Evolutionary conservation across 2,329 filamentous ascomycete species (phyloP).

Genomic region (Didymella keratinophila): DNA sequence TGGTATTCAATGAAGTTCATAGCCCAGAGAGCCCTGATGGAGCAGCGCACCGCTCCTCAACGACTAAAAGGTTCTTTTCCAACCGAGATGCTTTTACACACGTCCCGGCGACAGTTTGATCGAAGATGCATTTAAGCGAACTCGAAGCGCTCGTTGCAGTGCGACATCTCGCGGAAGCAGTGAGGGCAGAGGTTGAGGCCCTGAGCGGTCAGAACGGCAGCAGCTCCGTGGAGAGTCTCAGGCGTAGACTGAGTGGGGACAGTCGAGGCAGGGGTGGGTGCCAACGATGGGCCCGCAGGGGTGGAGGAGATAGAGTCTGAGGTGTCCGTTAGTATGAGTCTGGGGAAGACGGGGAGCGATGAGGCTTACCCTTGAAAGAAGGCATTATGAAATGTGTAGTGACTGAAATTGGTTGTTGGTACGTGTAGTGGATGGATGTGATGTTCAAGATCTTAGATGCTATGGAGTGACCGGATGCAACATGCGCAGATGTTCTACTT

Average conservation of each 20-base stretch:
- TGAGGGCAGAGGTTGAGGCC: constrained; percentile 39
- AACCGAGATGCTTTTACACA: not conserved
- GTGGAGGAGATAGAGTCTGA: constrained; percentile 38
- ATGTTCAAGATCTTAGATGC: constrained; percentile 2
- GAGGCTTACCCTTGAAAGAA: constrained; percentile 30
- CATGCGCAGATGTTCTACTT: constrained; percentile 19
- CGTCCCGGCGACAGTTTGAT: not conserved
- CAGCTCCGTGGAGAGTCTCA: constrained; percentile 35
- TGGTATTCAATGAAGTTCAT: constrained; percentile 14
- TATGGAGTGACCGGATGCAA: constrained; percentile 6
- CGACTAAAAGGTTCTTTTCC: constrained; percentile 3
- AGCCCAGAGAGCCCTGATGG: constrained; percentile 5
- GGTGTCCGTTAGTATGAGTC: constrained; percentile 4
- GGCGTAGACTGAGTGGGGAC: constrained; percentile 26
- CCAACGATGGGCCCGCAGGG: constrained; percentile 31
- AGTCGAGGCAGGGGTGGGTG: constrained; percentile 31
- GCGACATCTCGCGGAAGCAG: constrained; percentile 39
- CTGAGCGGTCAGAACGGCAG: constrained; percentile 32
- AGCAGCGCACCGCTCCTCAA: not conserved
- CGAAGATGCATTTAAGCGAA: constrained; percentile 24
- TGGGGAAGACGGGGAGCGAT: not conserved
- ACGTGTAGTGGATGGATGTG: not conserved
- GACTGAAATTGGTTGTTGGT: not conserved
- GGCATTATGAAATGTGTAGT: constrained; percentile 25
- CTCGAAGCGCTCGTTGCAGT: constrained; percentile 38